phyloP scores from a whole-genome alignment of 2,329 filamentous ascomycete species.

The Aphanoascus verrucosus region DNA sequence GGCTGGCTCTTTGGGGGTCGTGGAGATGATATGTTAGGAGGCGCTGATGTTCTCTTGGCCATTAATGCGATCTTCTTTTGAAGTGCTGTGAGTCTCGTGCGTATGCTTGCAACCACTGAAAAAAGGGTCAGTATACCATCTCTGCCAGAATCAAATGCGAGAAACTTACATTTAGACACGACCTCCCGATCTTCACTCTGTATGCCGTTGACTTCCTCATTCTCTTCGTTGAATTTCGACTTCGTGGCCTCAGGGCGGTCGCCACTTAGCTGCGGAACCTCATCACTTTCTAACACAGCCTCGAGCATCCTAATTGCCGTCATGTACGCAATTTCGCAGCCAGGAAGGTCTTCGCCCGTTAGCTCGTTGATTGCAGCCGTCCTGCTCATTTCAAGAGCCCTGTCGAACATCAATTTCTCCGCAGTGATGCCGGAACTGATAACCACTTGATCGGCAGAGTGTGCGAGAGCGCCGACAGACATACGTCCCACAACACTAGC shows the following conservation, averaged over 20 bases:
- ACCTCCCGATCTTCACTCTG: conserved; percentile 40
- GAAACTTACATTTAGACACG: conserved; percentile 40
- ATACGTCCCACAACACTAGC: conserved; percentile 61
- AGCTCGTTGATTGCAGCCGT: conserved; percentile 92
- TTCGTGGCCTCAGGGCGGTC: conserved; percentile 17
- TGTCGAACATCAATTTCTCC: conserved; percentile 96
- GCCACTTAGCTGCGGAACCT: conserved; percentile 33
- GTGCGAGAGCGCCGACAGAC: conserved; percentile 47
- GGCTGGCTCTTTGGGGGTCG: neutral
- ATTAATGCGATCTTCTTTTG: conserved; percentile 42
- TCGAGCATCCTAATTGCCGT: conserved; percentile 93
- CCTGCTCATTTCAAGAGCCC: conserved; percentile 91
- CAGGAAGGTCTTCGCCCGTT: conserved; percentile 73
- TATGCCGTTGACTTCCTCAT: conserved; percentile 33
- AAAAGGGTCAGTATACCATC: conserved; percentile 19
- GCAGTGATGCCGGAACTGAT: conserved; percentile 84
- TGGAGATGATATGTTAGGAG: conserved; percentile 12
- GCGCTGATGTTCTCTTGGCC: conserved; percentile 37
- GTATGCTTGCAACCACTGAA: conserved; percentile 41
- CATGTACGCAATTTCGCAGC: conserved; percentile 85
- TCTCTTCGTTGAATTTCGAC: conserved; percentile 24
- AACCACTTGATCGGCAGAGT: conserved; percentile 64
- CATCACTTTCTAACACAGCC: conserved; percentile 80
- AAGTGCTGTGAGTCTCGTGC: conserved; percentile 37
- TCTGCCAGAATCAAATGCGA: no score